phyloP scores from a whole-genome alignment of 257 asterid species.

The Voacanga thouarsii region DNA sequence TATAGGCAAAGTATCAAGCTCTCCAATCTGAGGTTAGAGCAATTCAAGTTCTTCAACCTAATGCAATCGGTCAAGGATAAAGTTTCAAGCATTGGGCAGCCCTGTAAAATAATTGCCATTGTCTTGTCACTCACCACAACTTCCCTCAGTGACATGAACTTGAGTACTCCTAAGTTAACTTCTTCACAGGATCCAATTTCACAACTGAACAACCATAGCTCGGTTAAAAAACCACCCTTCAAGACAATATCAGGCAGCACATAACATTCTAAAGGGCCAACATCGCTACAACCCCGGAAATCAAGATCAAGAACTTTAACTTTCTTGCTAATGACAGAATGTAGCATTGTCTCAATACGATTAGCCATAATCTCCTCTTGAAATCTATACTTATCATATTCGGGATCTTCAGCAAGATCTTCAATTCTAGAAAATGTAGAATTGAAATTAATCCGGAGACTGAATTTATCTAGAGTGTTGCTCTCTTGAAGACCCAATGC shows the following conservation, averaged over 20 bases:
- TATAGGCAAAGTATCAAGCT: not conserved
- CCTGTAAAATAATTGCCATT: not conserved
- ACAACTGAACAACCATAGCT: not conserved
- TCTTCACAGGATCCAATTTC: not conserved
- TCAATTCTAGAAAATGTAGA: not conserved
- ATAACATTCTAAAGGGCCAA: not conserved
- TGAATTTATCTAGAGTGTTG: not conserved
- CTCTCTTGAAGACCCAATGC: not conserved
- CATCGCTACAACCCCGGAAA: not conserved
- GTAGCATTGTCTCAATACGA: not conserved
- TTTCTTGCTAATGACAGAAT: not conserved
- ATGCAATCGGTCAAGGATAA: not conserved
- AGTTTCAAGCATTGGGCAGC: not conserved
- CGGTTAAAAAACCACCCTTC: not conserved
- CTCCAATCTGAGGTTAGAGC: not conserved
- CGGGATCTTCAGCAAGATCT: not conserved
- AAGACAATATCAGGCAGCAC: not conserved
- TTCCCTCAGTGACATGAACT: not conserved
- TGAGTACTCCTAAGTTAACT: not conserved
- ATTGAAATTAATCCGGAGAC: not conserved
- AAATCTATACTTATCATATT: not conserved
- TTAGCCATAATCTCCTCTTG: not conserved
- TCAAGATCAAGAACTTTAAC: not conserved
- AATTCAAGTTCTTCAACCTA: not conserved
- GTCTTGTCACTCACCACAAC: not conserved